phyloP scores from a whole-genome alignment of 1,139 yeast species.

The Debaryomyces psychrophilus region DNA sequence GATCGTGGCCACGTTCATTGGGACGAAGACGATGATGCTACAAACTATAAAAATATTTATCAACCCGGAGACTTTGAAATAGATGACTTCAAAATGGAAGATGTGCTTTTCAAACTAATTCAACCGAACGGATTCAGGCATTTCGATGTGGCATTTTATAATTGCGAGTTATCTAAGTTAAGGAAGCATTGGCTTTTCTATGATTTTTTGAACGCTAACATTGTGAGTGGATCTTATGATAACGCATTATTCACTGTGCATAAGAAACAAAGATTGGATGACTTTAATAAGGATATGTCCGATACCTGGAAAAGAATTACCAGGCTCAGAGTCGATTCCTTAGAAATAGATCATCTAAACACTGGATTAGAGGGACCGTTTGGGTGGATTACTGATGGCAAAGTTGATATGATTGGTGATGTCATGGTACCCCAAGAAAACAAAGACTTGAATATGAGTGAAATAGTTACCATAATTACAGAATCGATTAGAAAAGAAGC shows the following conservation, averaged over 20 bases:
- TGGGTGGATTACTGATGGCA: slow-evolving; percentile 94
- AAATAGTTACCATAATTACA: slow-evolving; percentile 44
- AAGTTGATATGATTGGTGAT: slow-evolving; percentile 91
- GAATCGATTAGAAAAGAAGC: slow-evolving; percentile 46
- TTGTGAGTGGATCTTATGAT: slow-evolving; percentile 89
- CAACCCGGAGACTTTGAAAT: slow-evolving; percentile 93
- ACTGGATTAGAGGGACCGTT: slow-evolving; percentile 91
- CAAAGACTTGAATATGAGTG: slow-evolving; percentile 45
- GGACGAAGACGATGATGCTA: slow-evolving; percentile 82
- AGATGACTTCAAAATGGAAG: slow-evolving; percentile 79
- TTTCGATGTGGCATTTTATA: slow-evolving; percentile 82
- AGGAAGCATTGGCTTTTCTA: slow-evolving; percentile 92
- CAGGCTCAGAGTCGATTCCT: slow-evolving; percentile 78
- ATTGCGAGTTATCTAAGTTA: slow-evolving; percentile 75
- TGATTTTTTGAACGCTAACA: slow-evolving; percentile 82
- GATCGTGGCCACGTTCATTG: slow-evolving; percentile 87
- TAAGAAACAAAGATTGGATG: slow-evolving; percentile 63
- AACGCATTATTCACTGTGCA: slow-evolving; percentile 91
- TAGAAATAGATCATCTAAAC: slow-evolving; percentile 85
- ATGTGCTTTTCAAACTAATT: slow-evolving; percentile 74
- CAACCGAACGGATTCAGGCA: slow-evolving; percentile 85
- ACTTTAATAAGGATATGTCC: slow-evolving; percentile 27
- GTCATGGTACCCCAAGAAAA: slow-evolving; percentile 74
- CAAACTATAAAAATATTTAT: slow-evolving; percentile 72
- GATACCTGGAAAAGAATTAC: slow-evolving; percentile 64